Evolutionary conservation across 2,329 filamentous ascomycete species (phyloP).

Genomic region (Cladosporium sp.): DNA sequence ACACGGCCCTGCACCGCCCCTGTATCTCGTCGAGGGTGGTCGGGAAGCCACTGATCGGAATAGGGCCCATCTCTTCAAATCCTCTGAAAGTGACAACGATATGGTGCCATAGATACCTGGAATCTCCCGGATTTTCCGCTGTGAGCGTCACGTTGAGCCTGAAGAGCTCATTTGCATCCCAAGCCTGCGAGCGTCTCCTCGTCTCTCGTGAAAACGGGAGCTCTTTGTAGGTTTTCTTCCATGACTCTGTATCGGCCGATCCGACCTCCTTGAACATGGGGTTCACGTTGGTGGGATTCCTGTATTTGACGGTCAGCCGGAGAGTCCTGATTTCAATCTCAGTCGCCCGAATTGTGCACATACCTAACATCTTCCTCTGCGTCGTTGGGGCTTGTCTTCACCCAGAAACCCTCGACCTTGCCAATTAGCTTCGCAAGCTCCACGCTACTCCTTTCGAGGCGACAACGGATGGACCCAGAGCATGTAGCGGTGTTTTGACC

Average conservation of each 20-base stretch:
- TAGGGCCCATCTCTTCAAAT: neutral
- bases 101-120: neutral
- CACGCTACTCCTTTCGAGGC: slow-evolving; percentile 30
- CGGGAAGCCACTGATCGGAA: neutral
- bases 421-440: slow-evolving; percentile 30
- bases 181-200: neutral
- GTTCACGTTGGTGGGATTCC: too few relatives aligned
- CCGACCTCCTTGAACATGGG: too few relatives aligned
- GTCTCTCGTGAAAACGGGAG: neutral
- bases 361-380: neutral
- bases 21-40: neutral
- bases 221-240: neutral
- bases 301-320: too few relatives aligned
- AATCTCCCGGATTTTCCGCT: too few relatives aligned
- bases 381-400: neutral
- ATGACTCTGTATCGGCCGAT: neutral
- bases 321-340: too few relatives aligned
- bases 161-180: too few relatives aligned
- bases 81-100: neutral
- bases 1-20: too few relatives aligned
- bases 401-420: slow-evolving; percentile 18
- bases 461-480: slow-evolving; percentile 28
- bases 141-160: too few relatives aligned
- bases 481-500: slow-evolving; percentile 28
- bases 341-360: neutral